A percentile compares a stretch with the other conserved stretches of the same genome.
These are phyloP conservation scores for Akebia trifoliata DNA, from an alignment of 164 flowering plant species.

Conservation along the genomic window DNA sequence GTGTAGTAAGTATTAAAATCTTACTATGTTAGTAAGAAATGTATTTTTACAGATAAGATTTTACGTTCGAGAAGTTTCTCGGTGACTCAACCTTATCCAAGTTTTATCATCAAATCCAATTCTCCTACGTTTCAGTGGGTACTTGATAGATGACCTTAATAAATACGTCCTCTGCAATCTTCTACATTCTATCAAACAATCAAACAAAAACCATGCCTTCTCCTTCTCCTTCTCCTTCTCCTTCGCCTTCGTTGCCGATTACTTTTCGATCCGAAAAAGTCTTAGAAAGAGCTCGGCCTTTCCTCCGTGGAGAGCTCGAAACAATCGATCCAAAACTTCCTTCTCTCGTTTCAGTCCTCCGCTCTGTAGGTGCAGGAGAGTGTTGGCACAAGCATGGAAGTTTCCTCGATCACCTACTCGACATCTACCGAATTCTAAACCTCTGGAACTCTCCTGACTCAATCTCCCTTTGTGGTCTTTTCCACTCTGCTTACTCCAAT, in stretches of 20 bases:
- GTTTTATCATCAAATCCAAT: too few relatives aligned
- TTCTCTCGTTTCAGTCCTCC: slow-evolving; percentile 54
- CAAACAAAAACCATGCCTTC: slow-evolving; percentile 9
- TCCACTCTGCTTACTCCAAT: slow-evolving; percentile 97
- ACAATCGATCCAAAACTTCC: slow-evolving; percentile 57
- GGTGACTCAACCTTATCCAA: too few relatives aligned
- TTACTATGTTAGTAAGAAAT: too few relatives aligned
- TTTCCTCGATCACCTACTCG: slow-evolving; percentile 84
- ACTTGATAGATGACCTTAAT: not conserved
- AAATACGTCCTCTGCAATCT: not conserved
- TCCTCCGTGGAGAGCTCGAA: slow-evolving; percentile 71
- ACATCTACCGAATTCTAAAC: slow-evolving; percentile 62
- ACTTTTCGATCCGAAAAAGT: slow-evolving; percentile 40
- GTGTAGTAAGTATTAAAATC: too few relatives aligned
- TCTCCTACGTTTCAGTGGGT: too few relatives aligned
- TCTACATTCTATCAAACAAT: not conserved
- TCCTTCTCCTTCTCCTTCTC: slow-evolving; percentile 2
- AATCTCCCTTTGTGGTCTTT: slow-evolving; percentile 86
- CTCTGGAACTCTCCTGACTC: slow-evolving; percentile 60
- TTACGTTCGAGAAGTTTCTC: too few relatives aligned
- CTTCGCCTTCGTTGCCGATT: not conserved
- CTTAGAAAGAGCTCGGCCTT: slow-evolving; percentile 58
- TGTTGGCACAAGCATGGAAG: slow-evolving; percentile 99
- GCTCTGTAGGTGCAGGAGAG: slow-evolving; percentile 87
- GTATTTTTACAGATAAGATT: too few relatives aligned